A percentile compares a stretch with the other conserved stretches of the same genome.
Conservation (phyloP, 148 eudicot genomes). For the Polygonum maritimum region DNA sequence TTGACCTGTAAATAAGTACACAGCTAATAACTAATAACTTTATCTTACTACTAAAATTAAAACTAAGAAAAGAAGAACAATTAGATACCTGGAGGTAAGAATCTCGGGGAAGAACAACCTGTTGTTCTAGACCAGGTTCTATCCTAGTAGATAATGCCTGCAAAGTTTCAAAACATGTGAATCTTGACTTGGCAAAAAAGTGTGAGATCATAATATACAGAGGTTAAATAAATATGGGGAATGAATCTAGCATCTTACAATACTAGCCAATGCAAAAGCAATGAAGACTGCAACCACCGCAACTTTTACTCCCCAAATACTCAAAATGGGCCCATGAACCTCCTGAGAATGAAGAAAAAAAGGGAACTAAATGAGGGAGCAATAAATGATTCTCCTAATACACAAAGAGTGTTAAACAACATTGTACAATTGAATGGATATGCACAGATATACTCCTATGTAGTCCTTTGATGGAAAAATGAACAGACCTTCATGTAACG, state of each 20-base stretch:
- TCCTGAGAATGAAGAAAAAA: constrained; percentile 37
- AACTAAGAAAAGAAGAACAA: background rate
- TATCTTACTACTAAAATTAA: background rate
- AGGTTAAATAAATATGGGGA: background rate
- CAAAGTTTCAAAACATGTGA: constrained; percentile 10
- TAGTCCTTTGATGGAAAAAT: background rate
- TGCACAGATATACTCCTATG: background rate
- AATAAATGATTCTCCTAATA: background rate
- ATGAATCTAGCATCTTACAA: constrained; percentile 44
- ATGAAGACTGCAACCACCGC: constrained; percentile 56
- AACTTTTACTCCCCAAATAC: constrained; percentile 75
- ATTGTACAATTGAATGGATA: background rate
- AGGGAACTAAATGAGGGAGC: constrained; percentile 3
- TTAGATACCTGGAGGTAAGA: constrained; percentile 88
- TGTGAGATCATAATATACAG: background rate
- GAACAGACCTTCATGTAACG: constrained; percentile 87
- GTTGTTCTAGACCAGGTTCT: constrained; percentile 96
- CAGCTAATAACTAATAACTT: background rate
- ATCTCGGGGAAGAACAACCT: constrained; percentile 94
- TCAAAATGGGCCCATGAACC: constrained; percentile 80
- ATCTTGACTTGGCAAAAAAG: constrained; percentile 11
- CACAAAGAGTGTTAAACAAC: background rate
- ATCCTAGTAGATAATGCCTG: constrained; percentile 95
- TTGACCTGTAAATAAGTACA: background rate
- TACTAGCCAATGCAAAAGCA: constrained; percentile 82